Conservation (phyloP, 768 basidiomycete genomes). For the Serendipita sp. region DNA sequence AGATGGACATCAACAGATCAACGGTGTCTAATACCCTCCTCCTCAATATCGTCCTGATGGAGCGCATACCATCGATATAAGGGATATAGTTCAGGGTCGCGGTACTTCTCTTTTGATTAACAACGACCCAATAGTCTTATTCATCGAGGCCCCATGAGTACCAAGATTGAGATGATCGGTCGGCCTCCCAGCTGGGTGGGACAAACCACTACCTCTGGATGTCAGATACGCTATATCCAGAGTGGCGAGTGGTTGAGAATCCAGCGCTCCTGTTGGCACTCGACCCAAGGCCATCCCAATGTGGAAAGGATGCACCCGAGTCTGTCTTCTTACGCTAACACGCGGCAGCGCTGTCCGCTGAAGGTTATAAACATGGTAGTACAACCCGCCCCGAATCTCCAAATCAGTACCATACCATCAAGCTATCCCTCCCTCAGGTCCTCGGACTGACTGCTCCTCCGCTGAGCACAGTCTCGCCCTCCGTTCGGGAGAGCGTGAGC, state of each 20-base stretch:
- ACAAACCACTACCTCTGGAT: neutral
- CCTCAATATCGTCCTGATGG: too few relatives aligned
- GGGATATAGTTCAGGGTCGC: too few relatives aligned
- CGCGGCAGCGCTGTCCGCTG: neutral
- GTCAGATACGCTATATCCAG: neutral
- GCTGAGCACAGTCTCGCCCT: neutral
- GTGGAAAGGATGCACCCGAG: neutral
- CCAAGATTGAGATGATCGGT: neutral
- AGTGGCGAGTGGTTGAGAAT: neutral
- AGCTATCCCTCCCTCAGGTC: neutral
- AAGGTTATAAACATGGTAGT: neutral
- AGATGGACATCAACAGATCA: too few relatives aligned
- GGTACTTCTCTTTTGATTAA: too few relatives aligned
- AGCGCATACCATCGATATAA: too few relatives aligned
- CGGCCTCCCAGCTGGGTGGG: neutral
- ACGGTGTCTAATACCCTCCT: too few relatives aligned
- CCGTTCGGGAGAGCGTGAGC: neutral
- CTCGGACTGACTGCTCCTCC: neutral
- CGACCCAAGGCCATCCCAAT: slow-evolving; percentile 1
- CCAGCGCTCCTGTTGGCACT: neutral
- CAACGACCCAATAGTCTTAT: too few relatives aligned
- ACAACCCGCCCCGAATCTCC: neutral
- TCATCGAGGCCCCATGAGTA: neutral
- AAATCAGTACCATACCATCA: neutral
- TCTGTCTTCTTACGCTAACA: neutral